A percentile compares a stretch with the other conserved stretches of the same genome.
Conservation (phyloP, 352 stramenopile species). For the Pelagophyceae sp. region DNA sequence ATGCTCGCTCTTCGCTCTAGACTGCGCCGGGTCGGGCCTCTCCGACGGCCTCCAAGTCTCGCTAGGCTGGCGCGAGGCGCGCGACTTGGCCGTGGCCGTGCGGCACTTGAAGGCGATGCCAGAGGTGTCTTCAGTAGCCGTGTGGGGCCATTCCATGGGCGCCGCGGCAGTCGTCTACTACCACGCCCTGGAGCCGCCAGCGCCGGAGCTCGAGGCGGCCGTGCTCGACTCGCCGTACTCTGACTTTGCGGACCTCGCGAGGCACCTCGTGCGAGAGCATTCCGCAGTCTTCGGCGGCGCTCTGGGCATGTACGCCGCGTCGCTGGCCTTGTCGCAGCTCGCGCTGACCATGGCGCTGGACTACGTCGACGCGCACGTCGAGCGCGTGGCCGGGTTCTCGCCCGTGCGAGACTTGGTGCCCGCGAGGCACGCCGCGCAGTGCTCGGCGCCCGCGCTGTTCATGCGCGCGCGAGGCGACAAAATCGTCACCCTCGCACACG, state of each 20-base stretch:
- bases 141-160: conserved; percentile 19
- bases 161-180: conserved; percentile 16
- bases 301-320: conserved; percentile 2
- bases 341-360: conserved; percentile 4
- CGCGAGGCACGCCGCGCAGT: background rate
- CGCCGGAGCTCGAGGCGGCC: background rate
- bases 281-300: background rate
- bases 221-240: conserved; percentile 15
- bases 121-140: background rate
- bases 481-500: background rate
- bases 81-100: background rate
- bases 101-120: background rate
- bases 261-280: background rate
- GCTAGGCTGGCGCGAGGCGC: conserved; percentile 1
- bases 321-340: background rate
- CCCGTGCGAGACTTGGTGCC: background rate
- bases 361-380: background rate
- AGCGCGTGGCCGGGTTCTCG: background rate
- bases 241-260: conserved; percentile 2
- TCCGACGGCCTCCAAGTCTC: conserved; percentile 5
- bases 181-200: background rate
- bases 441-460: background rate
- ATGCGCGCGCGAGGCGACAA: conserved; percentile 7
- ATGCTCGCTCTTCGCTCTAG: background rate
- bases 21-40: background rate